These are phyloP conservation scores for Tylopilus cervinicoccineus DNA, from an alignment of 768 basidiomycete genomes.

Conservation along the genomic window DNA sequence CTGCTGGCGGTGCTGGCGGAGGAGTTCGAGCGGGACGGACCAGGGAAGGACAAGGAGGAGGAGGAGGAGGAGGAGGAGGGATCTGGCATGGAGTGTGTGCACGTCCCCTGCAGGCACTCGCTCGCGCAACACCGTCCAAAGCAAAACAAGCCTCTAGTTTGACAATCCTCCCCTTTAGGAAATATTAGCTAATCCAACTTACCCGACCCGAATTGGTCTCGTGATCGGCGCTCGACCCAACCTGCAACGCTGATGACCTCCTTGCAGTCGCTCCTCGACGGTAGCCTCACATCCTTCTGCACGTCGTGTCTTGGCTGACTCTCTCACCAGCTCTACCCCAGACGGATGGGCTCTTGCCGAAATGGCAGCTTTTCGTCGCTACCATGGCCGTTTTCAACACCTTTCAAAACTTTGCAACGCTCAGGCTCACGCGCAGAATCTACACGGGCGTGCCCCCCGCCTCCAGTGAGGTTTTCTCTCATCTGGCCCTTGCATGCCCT, in stretches of 20 bases:
- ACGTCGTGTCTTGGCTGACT: not conserved
- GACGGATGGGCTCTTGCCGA: constrained; percentile 67
- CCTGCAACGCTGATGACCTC: constrained; percentile 5
- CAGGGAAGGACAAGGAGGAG: constrained; percentile 22
- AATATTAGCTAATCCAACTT: constrained; percentile 27
- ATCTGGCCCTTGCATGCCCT: not conserved
- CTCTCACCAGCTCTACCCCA: constrained; percentile 54
- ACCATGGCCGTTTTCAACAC: constrained; percentile 81
- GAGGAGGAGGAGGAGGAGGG: constrained; percentile 24
- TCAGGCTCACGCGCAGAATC: constrained; percentile 72
- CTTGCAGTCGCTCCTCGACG: constrained; percentile 22
- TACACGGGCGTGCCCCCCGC: constrained; percentile 50
- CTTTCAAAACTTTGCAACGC: constrained; percentile 74
- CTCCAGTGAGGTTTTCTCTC: constrained; percentile 31
- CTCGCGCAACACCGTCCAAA: constrained; percentile 7
- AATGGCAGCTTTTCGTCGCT: constrained; percentile 85
- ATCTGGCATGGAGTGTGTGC: constrained; percentile 30
- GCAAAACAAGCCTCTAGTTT: constrained; percentile 16
- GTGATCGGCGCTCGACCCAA: constrained; percentile 17
- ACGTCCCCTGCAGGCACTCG: constrained; percentile 22
- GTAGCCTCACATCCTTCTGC: constrained; percentile 3
- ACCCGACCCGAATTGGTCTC: not conserved
- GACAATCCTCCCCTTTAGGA: constrained; percentile 16
- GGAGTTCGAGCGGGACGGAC: constrained; percentile 34
- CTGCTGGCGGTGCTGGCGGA: constrained; percentile 40